Evolutionary conservation across 257 asterid genomes (phyloP).

Genomic region (Penstemon eatonii): DNA sequence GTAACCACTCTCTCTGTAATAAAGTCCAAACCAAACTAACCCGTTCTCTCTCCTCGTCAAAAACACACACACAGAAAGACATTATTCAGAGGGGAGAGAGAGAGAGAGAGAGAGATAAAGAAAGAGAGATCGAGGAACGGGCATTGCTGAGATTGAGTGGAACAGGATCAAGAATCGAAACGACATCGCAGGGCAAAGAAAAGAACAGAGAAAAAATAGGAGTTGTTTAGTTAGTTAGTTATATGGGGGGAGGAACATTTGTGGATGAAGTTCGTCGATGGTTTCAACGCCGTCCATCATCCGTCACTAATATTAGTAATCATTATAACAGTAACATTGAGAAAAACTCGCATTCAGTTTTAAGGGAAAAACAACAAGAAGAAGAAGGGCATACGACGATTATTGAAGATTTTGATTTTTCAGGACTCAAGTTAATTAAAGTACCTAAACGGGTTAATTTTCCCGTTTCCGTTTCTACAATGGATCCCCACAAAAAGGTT

Average conservation of each 20-base stretch:
- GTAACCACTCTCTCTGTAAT: too few species aligned
- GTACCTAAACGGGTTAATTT: constrained; percentile 68
- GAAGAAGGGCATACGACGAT: constrained; percentile 31
- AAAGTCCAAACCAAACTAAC: too few species aligned
- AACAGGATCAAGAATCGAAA: constrained; percentile 39
- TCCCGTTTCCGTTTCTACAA: constrained; percentile 41
- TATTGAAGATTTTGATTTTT: constrained; percentile 61
- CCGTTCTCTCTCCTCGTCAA: constrained; percentile 28
- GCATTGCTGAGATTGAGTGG: constrained; percentile 44
- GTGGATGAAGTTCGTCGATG: constrained; percentile 89
- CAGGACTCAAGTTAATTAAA: constrained; percentile 59
- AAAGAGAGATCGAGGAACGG: constrained; percentile 17
- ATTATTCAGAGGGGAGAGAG: too few species aligned
- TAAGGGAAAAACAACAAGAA: constrained; percentile 22
- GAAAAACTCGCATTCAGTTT: constrained; percentile 31
- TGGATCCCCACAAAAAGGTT: constrained; percentile 88
- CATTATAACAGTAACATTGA: constrained; percentile 28
- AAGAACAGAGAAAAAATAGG: constrained; percentile 11
- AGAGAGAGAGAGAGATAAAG: not conserved
- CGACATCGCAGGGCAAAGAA: constrained; percentile 33
- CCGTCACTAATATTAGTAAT: constrained; percentile 31
- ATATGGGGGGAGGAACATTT: constrained; percentile 93
- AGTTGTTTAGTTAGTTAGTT: constrained; percentile 22
- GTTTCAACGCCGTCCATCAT: constrained; percentile 59
- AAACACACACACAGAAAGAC: not conserved